Conservation (phyloP, 495 filamentous ascomycete genomes). For the Penicillium canariense region DNA sequence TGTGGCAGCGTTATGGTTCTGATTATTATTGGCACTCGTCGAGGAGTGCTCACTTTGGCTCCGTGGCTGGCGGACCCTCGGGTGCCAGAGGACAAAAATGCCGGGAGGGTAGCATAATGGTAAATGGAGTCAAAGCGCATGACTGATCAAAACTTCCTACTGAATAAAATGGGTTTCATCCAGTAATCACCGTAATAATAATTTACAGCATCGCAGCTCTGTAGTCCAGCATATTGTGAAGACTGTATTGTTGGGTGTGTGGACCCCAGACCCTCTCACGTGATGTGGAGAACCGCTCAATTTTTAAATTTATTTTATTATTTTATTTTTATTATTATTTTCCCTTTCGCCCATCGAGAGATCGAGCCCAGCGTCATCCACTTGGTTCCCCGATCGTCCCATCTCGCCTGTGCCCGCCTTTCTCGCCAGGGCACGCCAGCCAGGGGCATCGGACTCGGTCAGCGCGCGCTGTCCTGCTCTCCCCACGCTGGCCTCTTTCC, state of each 20-base stretch:
- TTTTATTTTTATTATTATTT: slow-evolving; percentile 20
- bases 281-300: slow-evolving; percentile 23
- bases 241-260: too few relatives aligned
- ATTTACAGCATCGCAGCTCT: background rate
- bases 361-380: slow-evolving; percentile 29
- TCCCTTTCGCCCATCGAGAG: slow-evolving; percentile 21
- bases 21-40: slow-evolving; percentile 44
- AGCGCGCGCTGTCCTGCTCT: slow-evolving; percentile 6
- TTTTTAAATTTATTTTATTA: slow-evolving; percentile 12
- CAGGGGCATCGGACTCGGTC: slow-evolving; percentile 4
- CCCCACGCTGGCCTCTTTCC: slow-evolving; percentile 2
- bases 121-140: too few relatives aligned
- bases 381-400: slow-evolving; percentile 23
- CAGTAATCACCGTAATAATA: background rate
- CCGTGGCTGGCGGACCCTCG: slow-evolving; percentile 50
- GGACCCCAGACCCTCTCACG: slow-evolving; percentile 21
- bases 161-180: background rate
- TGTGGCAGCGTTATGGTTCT: slow-evolving; percentile 53
- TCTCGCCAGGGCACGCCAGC: background rate
- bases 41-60: slow-evolving; percentile 46
- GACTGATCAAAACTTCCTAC: background rate
- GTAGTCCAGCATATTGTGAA: too few relatives aligned
- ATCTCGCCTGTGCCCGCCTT: slow-evolving; percentile 5
- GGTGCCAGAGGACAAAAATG: slow-evolving; percentile 16
- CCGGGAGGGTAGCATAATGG: slow-evolving; percentile 19